phyloP scores from a whole-genome alignment of 768 basidiomycete species.

The Agaricus blazei region DNA sequence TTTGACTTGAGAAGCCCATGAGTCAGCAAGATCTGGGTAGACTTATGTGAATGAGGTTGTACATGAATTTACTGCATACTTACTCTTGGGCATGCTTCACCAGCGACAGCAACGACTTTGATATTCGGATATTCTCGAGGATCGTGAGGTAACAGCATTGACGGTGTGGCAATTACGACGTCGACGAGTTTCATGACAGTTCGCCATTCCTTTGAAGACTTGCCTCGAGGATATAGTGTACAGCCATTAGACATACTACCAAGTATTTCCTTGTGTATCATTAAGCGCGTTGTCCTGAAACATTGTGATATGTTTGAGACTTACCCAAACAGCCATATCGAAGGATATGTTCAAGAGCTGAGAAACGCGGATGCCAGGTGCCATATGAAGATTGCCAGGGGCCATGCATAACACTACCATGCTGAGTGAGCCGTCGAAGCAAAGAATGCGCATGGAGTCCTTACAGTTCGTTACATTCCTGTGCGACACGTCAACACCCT shows the following conservation, averaged over 20 bases:
- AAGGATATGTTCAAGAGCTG: constrained; percentile 62
- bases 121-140: constrained; percentile 51
- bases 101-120: constrained; percentile 48
- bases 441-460: constrained; percentile 13
- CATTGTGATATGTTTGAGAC: background rate
- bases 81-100: constrained; percentile 53
- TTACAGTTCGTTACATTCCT: constrained; percentile 53
- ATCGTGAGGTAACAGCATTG: constrained; percentile 47
- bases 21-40: constrained; percentile 31
- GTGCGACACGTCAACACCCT: constrained; percentile 58
- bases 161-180: constrained; percentile 51
- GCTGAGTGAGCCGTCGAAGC: constrained; percentile 21
- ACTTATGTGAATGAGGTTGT: background rate
- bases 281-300: background rate
- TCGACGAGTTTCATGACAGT: constrained; percentile 47
- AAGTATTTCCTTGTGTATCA: constrained; percentile 46
- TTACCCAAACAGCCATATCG: constrained; percentile 63
- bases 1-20: constrained; percentile 36
- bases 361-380: constrained; percentile 49
- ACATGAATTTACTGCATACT: background rate
- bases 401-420: constrained; percentile 29
- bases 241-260: constrained; percentile 48
- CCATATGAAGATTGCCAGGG: constrained; percentile 57
- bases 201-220: constrained; percentile 47
- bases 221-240: constrained; percentile 50